Evolutionary conservation across 306 rosid genomes (phyloP), one percentile per base, ranked within the genome.

Genomic region (Rosa persica): DNA sequence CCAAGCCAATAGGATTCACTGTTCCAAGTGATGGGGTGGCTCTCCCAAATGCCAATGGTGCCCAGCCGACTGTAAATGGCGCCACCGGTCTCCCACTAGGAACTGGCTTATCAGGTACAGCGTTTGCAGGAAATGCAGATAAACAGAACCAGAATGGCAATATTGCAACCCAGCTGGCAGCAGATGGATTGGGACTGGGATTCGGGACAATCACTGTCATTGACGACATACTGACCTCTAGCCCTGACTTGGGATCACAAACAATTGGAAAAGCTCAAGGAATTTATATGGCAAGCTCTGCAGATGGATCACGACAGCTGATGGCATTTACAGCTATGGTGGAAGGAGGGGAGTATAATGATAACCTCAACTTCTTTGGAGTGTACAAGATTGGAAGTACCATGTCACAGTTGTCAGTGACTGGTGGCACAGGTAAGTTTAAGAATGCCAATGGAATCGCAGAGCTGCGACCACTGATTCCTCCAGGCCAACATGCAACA

Each of bases 341-440:
- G 76, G 99, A 91, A 87, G 97, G 98, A 81, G 99, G 99, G 60
- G 97, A 95, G 69, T 95, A 91, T 72, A 93, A 93, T 25, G 98
- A 93, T 67, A 93, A 90, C 79, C 82, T 93, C 76, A 95, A 91
- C 89, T 93, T 95, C 68, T 93, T 90, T 58, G 96, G 98, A 10
- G 71, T 93, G 74, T 93, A 82, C 74, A 90, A 84, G 86, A 91
- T 95, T 27, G 96, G 96, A 64, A 87, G 96, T 82, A 82, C 90
- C 51, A 75, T 88, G 81, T 93, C 99, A 12, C 93, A 88, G 62
- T 73, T 93, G 72, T 91, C 97, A 0, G 87, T 95, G 54, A 89
- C 88, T 9, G 94, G 98, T 6, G 97, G 99, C 20, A 93, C 99
- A 6, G 96, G 98, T 3, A 93, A 91, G 88, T 95, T 93, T 80